Percentiles rank a stretch among this genome's conserved stretches.
Evolutionary conservation across 305 asterid genomes (phyloP).

Genomic region (Ajuga reptans): DNA sequence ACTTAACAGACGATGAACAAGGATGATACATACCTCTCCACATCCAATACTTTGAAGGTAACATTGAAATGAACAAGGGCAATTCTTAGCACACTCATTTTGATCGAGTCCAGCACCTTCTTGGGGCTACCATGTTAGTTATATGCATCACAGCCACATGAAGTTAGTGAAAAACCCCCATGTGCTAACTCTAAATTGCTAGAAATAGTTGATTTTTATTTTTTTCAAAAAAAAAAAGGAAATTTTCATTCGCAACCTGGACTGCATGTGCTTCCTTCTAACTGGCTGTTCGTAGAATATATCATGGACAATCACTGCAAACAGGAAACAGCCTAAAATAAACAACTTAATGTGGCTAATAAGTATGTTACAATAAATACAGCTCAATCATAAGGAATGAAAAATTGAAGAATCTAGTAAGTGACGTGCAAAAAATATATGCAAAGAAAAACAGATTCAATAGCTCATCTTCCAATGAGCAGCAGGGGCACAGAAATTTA

Average conservation of each 20-base stretch:
- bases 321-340: neutral
- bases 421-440: neutral
- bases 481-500: neutral
- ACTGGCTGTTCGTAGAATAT: slow-evolving; percentile 91
- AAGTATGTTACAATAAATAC: neutral
- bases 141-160: slow-evolving; percentile 26
- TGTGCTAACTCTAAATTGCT: slow-evolving; percentile 9
- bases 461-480: neutral
- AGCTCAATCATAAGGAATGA: slow-evolving; percentile 10
- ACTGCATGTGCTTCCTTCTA: slow-evolving; percentile 74
- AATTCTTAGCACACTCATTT: slow-evolving; percentile 59
- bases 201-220: neutral
- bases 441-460: slow-evolving; percentile 7
- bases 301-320: slow-evolving; percentile 73
- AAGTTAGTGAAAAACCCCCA: slow-evolving; percentile 19
- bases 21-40: slow-evolving; percentile 67
- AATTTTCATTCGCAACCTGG: slow-evolving; percentile 46
- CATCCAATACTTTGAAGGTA: slow-evolving; percentile 66
- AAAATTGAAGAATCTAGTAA: neutral
- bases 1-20: slow-evolving; percentile 21
- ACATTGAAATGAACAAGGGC: slow-evolving; percentile 66
- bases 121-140: slow-evolving; percentile 47
- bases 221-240: neutral
- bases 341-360: neutral
- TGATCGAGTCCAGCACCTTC: slow-evolving; percentile 73